phyloP scores from a whole-genome alignment of 2,329 filamentous ascomycete species.

The Boeremia exigua region DNA sequence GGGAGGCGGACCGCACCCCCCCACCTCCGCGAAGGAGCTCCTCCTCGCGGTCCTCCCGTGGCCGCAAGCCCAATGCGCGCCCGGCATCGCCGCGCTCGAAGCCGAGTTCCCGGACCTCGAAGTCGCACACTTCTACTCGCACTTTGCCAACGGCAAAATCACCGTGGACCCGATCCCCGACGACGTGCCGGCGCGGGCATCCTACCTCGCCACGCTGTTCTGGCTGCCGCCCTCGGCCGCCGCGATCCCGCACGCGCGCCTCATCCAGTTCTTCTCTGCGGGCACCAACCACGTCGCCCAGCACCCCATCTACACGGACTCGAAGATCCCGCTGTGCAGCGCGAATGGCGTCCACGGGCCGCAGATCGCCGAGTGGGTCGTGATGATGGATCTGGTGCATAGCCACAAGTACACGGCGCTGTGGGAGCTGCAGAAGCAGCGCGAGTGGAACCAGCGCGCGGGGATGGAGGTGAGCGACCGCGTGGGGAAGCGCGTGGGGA shows the following conservation, averaged over 20 bases:
- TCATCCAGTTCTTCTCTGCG: conserved; percentile 65
- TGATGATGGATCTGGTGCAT: conserved; percentile 66
- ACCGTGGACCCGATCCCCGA: conserved; percentile 47
- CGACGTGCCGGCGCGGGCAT: conserved; percentile 50
- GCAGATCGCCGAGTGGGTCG: conserved; percentile 70
- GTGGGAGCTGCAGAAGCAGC: conserved; percentile 65
- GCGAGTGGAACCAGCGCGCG: conserved; percentile 55
- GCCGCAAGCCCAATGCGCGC: conserved; percentile 34
- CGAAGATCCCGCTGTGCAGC: conserved; percentile 61
- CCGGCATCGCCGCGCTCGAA: conserved; percentile 32
- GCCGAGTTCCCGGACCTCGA: conserved; percentile 42
- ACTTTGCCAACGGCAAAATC: conserved; percentile 44
- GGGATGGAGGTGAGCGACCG: conserved; percentile 57
- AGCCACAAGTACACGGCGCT: conserved; percentile 61
- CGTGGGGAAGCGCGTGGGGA: conserved; percentile 64
- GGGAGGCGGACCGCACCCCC: conserved; percentile 52
- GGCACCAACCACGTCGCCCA: conserved; percentile 62
- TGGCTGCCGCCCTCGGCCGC: conserved; percentile 51
- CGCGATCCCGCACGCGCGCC: conserved; percentile 49
- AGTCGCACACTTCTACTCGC: conserved; percentile 36
- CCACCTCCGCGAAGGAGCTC: conserved; percentile 31
- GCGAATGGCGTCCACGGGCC: conserved; percentile 66
- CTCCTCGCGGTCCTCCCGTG: conserved; percentile 54
- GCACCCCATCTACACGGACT: conserved; percentile 61
- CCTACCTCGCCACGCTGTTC: conserved; percentile 57